These are phyloP conservation scores for Macrolepiota fuliginosa DNA, from an alignment of 768 basidiomycete genomes.

Conservation along the genomic window DNA sequence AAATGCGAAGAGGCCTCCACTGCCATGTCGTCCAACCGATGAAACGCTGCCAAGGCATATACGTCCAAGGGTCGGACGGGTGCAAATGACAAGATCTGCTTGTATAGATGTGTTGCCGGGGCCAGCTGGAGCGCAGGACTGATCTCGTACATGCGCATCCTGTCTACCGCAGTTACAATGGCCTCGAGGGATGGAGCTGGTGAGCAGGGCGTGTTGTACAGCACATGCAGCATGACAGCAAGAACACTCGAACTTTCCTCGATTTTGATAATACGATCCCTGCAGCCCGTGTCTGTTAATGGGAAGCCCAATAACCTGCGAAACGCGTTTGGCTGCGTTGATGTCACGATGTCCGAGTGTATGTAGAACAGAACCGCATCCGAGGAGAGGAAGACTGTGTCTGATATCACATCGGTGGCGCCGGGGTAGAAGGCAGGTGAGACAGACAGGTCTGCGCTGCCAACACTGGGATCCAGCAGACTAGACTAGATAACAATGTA, in stretches of 20 bases:
- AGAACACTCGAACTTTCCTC: conserved; percentile 8
- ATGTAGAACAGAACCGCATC: conserved; percentile 17
- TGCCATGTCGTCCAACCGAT: conserved; percentile 13
- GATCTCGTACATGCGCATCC: conserved; percentile 14
- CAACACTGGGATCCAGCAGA: not conserved
- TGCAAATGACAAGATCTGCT: conserved; percentile 15
- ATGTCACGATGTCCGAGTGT: conserved; percentile 6
- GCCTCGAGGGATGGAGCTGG: conserved; percentile 10
- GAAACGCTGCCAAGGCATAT: conserved; percentile 16
- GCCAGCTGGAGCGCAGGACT: conserved; percentile 3
- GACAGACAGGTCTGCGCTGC: conserved; percentile 5
- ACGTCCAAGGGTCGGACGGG: conserved; percentile 13
- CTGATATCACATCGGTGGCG: conserved; percentile 1
- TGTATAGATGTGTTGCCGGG: conserved; percentile 1
- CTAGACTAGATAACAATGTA: not conserved
- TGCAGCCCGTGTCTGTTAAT: not conserved
- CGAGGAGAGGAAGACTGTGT: conserved; percentile 15
- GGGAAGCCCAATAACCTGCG: not conserved
- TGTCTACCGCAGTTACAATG: conserved; percentile 14
- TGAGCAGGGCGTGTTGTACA: conserved; percentile 14
- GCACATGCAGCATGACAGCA: conserved; percentile 15
- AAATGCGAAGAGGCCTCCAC: conserved; percentile 12
- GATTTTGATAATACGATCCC: conserved; percentile 6
- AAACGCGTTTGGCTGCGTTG: conserved; percentile 15
- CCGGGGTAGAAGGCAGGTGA: conserved; percentile 15